Evolutionary conservation across 306 rosid genomes (phyloP).

Genomic region (Trifolium subterraneum): DNA sequence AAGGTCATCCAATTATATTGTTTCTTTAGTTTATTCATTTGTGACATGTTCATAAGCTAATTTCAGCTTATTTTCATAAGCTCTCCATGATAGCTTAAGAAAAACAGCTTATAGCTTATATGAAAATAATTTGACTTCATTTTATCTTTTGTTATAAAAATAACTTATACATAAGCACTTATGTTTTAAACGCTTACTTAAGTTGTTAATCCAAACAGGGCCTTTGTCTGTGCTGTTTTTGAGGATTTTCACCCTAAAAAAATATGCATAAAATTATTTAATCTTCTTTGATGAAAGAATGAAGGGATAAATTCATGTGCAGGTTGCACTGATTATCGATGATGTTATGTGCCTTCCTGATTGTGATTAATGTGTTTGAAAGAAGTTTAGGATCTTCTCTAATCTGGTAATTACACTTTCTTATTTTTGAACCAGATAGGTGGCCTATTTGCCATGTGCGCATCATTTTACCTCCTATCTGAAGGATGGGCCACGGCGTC

Average conservation of each 20-base stretch:
- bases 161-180: background rate
- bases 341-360: background rate
- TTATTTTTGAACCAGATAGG: conserved; percentile 74
- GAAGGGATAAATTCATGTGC: background rate
- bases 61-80: background rate
- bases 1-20: background rate
- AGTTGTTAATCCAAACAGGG: background rate
- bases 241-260: conserved; percentile 8
- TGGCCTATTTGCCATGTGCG: conserved; percentile 93
- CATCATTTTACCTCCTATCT: conserved; percentile 82
- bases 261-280: background rate
- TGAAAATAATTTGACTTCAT: background rate
- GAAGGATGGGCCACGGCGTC: conserved; percentile 96
- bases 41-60: background rate
- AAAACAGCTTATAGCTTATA: background rate
- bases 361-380: conserved; percentile 31
- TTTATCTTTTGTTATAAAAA: background rate
- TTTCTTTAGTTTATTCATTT: conserved; percentile 25
- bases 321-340: conserved; percentile 2
- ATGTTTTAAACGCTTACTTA: background rate
- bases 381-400: conserved; percentile 37
- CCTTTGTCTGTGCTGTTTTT: conserved; percentile 12
- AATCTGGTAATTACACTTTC: conserved; percentile 37
- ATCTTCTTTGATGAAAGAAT: conserved; percentile 7
- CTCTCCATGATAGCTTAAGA: background rate